A percentile compares a stretch with the other conserved stretches of the same genome.
phyloP scores from a whole-genome alignment of 371 early-diverging fungal genomes.

The Rhizoclosmatium hyalinum region DNA sequence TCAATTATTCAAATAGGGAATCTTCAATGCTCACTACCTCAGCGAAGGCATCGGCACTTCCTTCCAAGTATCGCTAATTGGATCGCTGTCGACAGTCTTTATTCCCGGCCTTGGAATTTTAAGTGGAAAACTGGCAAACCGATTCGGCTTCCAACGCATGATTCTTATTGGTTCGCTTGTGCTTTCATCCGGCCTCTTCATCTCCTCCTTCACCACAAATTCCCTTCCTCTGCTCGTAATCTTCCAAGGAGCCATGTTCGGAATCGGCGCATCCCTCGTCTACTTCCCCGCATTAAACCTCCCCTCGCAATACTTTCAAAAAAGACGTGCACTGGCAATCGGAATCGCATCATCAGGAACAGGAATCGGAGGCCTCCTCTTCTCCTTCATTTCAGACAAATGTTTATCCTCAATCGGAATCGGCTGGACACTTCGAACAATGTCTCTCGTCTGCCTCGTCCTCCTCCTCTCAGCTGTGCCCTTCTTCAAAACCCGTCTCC shows the following conservation, averaged over 20 bases:
- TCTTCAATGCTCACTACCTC: slow-evolving; percentile 16
- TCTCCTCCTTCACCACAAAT: slow-evolving; percentile 37
- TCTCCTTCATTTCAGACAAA: slow-evolving; percentile 66
- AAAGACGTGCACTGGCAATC: slow-evolving; percentile 74
- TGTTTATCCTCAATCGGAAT: neutral
- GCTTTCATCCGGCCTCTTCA: slow-evolving; percentile 21
- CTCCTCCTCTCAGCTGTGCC: slow-evolving; percentile 9
- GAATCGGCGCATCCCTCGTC: slow-evolving; percentile 68
- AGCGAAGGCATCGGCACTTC: neutral
- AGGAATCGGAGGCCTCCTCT: slow-evolving; percentile 78
- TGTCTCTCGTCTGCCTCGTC: slow-evolving; percentile 47
- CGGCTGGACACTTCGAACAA: slow-evolving; percentile 39
- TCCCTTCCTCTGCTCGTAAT: slow-evolving; percentile 38
- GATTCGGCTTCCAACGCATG: slow-evolving; percentile 34
- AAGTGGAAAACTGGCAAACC: slow-evolving; percentile 32
- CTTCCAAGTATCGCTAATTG: slow-evolving; percentile 17
- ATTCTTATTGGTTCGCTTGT: slow-evolving; percentile 30
- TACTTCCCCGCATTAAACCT: slow-evolving; percentile 74
- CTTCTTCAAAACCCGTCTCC: slow-evolving; percentile 23
- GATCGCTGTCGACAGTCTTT: slow-evolving; percentile 17
- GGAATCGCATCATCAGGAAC: slow-evolving; percentile 78
- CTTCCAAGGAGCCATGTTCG: slow-evolving; percentile 34
- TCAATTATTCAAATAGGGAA: neutral
- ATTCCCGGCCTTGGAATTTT: slow-evolving; percentile 38
- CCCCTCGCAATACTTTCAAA: slow-evolving; percentile 77